Conservation (phyloP, 495 filamentous ascomycete genomes). For the Xanthoparmelia taractica region DNA sequence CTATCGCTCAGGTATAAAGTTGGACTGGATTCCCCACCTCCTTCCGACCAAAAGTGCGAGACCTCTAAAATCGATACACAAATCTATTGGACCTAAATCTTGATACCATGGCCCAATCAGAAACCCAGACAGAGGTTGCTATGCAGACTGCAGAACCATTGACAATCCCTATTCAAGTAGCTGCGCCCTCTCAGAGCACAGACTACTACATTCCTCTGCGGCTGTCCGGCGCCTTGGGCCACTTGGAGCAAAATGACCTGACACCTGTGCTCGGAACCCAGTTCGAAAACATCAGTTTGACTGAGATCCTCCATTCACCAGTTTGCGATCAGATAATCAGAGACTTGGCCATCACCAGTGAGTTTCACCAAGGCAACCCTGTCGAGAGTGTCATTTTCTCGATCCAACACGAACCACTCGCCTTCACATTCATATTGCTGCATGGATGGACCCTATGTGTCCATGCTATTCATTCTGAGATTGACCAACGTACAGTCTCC, state of each 20-base stretch:
- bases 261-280: slow-evolving; percentile 59
- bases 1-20: neutral
- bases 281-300: slow-evolving; percentile 45
- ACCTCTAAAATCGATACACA: neutral
- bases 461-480: neutral
- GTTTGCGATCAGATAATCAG: neutral
- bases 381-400: neutral
- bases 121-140: neutral
- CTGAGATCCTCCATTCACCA: slow-evolving; percentile 52
- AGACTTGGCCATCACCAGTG: slow-evolving; percentile 8
- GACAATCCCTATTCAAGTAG: neutral
- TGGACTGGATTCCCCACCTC: neutral
- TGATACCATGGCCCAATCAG: neutral
- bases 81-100: neutral
- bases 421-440: neutral
- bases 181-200: neutral
- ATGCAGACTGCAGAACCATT: neutral
- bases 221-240: neutral
- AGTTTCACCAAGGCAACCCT: neutral
- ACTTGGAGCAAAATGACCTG: slow-evolving; percentile 33
- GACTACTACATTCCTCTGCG: neutral
- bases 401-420: neutral
- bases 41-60: no score
- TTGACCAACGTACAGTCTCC: slow-evolving; percentile 45
- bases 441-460: neutral